Evolutionary conservation across 2,329 filamentous ascomycete genomes (phyloP).

Genomic region (Colletotrichum siamense): DNA sequence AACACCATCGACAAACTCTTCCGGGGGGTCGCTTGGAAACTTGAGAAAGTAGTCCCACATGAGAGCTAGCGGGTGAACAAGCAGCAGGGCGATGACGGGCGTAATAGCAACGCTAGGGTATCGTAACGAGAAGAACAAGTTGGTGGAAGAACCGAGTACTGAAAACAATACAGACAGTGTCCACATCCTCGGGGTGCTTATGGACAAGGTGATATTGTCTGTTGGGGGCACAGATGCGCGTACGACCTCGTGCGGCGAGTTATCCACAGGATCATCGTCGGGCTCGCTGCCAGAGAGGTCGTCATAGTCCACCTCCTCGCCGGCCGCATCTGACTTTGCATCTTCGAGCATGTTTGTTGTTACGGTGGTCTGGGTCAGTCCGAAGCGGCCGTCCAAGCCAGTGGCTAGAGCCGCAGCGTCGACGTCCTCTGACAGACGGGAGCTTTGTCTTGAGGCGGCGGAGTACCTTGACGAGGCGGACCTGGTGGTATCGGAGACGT

Average conservation of each 20-base stretch:
- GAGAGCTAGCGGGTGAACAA: constrained; percentile 83
- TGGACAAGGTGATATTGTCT: constrained; percentile 79
- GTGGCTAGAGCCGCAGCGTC: constrained; percentile 56
- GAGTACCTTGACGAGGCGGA: constrained; percentile 34
- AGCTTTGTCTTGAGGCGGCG: constrained; percentile 35
- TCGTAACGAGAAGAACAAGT: constrained; percentile 87
- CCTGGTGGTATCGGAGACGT: constrained; percentile 36
- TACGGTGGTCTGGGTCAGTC: constrained; percentile 53
- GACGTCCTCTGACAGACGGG: constrained; percentile 52
- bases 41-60: constrained; percentile 77
- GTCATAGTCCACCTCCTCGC: constrained; percentile 28
- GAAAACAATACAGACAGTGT: constrained; percentile 79
- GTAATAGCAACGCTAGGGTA: constrained; percentile 92
- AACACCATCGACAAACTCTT: constrained; percentile 41
- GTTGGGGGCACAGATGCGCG: constrained; percentile 79
- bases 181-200: constrained; percentile 91
- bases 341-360: constrained; percentile 50
- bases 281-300: constrained; percentile 40
- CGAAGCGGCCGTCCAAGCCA: constrained; percentile 59
- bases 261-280: constrained; percentile 62
- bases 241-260: constrained; percentile 80
- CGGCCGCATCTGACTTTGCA: constrained; percentile 25
- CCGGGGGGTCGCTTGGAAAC: constrained; percentile 40
- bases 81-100: constrained; percentile 83
- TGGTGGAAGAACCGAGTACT: constrained; percentile 81